A percentile compares a stretch with the other conserved stretches of the same genome.
Evolutionary conservation across 495 filamentous ascomycete species (phyloP).

Genomic region (Thermochaetoides thermophila): DNA sequence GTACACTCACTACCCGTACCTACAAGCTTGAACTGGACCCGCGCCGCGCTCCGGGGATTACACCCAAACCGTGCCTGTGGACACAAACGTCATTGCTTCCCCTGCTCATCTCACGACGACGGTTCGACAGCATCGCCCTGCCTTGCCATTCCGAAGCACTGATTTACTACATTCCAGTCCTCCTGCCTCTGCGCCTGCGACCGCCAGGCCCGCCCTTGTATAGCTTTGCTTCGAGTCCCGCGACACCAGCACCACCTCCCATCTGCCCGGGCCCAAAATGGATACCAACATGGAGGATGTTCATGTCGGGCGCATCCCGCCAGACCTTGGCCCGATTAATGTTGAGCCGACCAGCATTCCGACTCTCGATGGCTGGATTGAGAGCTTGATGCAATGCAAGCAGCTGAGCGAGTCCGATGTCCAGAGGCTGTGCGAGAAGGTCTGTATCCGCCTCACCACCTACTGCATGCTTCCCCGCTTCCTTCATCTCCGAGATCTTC

Average conservation of each 20-base stretch:
- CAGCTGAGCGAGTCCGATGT: slow-evolving; percentile 91
- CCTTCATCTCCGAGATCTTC: neutral
- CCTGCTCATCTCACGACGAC: no score
- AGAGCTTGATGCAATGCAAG: slow-evolving; percentile 96
- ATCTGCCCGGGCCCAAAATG: no score
- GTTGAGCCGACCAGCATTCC: slow-evolving; percentile 79
- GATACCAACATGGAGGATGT: slow-evolving; percentile 99
- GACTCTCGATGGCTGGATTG: slow-evolving; percentile 95
- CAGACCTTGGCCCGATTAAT: slow-evolving; percentile 60
- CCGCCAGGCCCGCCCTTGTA: neutral
- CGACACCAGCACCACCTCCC: no score
- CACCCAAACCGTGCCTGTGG: slow-evolving; percentile 6
- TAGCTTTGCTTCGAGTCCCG: no score
- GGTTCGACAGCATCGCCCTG: no score
- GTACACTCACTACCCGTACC: no score
- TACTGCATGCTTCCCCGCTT: neutral
- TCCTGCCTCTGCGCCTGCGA: neutral
- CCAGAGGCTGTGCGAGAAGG: slow-evolving; percentile 92
- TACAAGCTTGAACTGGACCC: no score
- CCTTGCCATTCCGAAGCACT: no score
- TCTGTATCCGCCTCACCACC: no score
- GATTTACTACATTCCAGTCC: no score
- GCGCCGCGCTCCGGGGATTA: slow-evolving; percentile 6
- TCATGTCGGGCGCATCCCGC: slow-evolving; percentile 66
- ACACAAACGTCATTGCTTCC: slow-evolving; percentile 11